Conservation (phyloP, 164 flowering plant species). For the Chloranthus sessilifolius region DNA sequence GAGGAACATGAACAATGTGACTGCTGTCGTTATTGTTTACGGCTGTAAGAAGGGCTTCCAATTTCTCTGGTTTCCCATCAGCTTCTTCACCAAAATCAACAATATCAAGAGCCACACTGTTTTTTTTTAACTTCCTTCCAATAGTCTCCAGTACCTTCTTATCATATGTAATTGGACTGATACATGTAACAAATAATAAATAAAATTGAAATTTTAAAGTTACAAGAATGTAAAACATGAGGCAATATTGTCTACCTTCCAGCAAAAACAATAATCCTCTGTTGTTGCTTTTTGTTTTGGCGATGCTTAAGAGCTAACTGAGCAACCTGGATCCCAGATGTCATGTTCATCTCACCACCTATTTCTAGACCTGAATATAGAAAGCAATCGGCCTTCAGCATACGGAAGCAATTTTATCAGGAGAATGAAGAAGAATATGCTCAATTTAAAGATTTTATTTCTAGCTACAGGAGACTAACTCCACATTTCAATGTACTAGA, state of each 20-base stretch:
- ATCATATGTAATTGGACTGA: constrained; percentile 80
- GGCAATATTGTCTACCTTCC: constrained; percentile 52
- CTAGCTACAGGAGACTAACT: too few relatives aligned
- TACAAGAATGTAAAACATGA: background rate
- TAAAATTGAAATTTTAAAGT: background rate
- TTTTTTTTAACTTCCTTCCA: constrained; percentile 81
- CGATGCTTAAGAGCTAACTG: constrained; percentile 90
- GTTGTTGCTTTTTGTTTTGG: constrained; percentile 89
- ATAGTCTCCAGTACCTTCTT: constrained; percentile 75
- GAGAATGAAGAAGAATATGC: too few relatives aligned
- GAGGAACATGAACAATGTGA: constrained; percentile 80
- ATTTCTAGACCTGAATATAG: constrained; percentile 50
- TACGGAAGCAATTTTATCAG: too few relatives aligned
- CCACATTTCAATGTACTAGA: too few relatives aligned
- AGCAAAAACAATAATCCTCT: constrained; percentile 83
- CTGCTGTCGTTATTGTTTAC: constrained; percentile 81
- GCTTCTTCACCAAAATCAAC: constrained; percentile 89
- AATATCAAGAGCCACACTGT: constrained; percentile 86
- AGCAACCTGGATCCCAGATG: constrained; percentile 82
- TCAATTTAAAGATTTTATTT: too few relatives aligned
- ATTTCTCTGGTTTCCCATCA: constrained; percentile 72
- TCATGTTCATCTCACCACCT: constrained; percentile 87
- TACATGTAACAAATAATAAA: background rate
- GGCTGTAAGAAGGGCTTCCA: constrained; percentile 74
- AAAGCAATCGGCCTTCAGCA: background rate